phyloP scores from a whole-genome alignment of 768 basidiomycete genomes.

The Kwoniella shandongensis region DNA sequence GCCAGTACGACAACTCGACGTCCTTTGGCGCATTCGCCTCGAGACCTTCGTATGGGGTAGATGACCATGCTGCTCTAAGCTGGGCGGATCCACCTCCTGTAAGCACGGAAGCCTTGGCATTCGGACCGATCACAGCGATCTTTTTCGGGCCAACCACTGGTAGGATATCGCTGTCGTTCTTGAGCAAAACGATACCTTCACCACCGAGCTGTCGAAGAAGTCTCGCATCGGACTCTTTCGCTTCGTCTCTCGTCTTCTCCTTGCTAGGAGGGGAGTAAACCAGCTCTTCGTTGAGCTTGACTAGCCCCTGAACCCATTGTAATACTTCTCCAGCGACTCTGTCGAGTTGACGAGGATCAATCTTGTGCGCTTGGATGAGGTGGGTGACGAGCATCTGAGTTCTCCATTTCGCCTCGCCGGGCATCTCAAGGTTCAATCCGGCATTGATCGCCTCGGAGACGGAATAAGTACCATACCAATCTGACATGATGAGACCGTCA shows the following conservation, averaged over 20 bases:
- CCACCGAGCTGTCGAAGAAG: constrained; percentile 64
- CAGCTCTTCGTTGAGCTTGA: constrained; percentile 65
- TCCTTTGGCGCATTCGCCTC: constrained; percentile 58
- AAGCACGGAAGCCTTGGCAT: constrained; percentile 54
- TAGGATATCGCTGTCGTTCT: constrained; percentile 63
- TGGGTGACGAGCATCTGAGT: constrained; percentile 11
- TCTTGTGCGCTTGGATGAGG: constrained; percentile 56
- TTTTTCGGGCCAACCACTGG: constrained; percentile 58
- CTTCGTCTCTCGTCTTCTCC: constrained; percentile 28
- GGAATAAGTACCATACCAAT: constrained; percentile 76
- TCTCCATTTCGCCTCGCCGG: constrained; percentile 28
- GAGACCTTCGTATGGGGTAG: constrained; percentile 67
- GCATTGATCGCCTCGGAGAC: constrained; percentile 67
- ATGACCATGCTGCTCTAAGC: constrained; percentile 67
- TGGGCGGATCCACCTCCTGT: constrained; percentile 71
- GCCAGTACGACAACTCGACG: constrained; percentile 60
- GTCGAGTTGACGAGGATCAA: constrained; percentile 32
- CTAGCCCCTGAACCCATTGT: constrained; percentile 68
- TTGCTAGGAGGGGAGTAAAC: constrained; percentile 54
- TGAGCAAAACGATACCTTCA: constrained; percentile 67
- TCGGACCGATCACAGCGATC: constrained; percentile 69
- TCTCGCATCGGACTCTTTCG: constrained; percentile 58
- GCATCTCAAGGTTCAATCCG: constrained; percentile 70
- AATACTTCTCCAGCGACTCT: constrained; percentile 64
- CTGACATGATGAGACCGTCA: constrained; percentile 75